A percentile compares a stretch with the other conserved stretches of the same genome.
Evolutionary conservation across 805 yeast species (phyloP).

Genomic region (Komagataella pseudopastoris): DNA sequence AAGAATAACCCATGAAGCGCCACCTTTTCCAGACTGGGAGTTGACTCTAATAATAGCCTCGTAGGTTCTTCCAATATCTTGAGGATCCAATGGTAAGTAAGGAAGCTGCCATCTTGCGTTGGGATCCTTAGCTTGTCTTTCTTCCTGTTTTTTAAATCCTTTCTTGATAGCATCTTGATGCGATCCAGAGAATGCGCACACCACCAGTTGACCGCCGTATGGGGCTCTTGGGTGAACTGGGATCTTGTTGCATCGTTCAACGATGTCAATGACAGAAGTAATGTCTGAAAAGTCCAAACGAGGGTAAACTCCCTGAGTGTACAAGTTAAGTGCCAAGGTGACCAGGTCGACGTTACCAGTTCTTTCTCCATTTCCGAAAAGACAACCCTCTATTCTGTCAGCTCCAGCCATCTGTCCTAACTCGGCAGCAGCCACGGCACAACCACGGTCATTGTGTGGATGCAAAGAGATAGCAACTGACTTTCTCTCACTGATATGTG

Average conservation of each 20-base stretch:
- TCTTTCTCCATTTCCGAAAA: constrained; percentile 76
- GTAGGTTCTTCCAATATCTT: constrained; percentile 68
- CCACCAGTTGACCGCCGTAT: constrained; percentile 69
- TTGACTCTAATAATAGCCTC: constrained; percentile 77
- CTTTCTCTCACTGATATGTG: constrained; percentile 56
- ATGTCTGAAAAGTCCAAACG: constrained; percentile 59
- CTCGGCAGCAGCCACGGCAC: constrained; percentile 77
- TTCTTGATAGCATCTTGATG: constrained; percentile 24
- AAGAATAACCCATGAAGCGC: constrained; percentile 73
- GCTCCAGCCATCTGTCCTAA: constrained; percentile 73
- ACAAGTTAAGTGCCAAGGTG: constrained; percentile 64
- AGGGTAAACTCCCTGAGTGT: constrained; percentile 67
- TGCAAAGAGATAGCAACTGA: constrained; percentile 59
- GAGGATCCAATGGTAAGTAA: constrained; percentile 69
- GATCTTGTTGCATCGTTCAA: constrained; percentile 67
- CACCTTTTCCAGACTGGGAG: constrained; percentile 83
- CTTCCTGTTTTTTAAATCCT: constrained; percentile 31
- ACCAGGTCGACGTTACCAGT: constrained; percentile 75
- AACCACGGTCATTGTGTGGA: constrained; percentile 72
- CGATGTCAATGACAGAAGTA: constrained; percentile 50
- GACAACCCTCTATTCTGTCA: constrained; percentile 75
- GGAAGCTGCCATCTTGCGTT: constrained; percentile 55
- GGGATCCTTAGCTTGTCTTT: constrained; percentile 29
- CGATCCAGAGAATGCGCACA: constrained; percentile 62
- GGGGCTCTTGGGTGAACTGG: constrained; percentile 69